Conservation (phyloP, 768 basidiomycete genomes). For the Boletus sensibilis region DNA sequence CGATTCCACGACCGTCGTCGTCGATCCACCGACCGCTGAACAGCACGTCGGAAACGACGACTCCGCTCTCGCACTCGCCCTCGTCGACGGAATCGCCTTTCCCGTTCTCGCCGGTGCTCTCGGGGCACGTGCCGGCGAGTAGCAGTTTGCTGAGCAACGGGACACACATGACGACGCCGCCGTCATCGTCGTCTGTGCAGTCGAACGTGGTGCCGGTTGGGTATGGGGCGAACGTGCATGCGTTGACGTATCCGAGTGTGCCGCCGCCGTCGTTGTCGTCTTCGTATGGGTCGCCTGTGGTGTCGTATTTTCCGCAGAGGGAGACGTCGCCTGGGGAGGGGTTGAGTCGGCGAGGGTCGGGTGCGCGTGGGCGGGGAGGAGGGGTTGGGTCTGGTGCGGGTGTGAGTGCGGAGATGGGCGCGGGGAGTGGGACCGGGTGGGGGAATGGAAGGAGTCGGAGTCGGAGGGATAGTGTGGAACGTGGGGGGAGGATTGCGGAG, state of each 20-base stretch:
- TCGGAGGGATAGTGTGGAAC: conserved; percentile 58
- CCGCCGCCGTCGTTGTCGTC: conserved; percentile 81
- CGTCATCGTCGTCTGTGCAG: conserved; percentile 47
- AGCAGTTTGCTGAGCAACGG: conserved; percentile 30
- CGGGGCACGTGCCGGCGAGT: conserved; percentile 43
- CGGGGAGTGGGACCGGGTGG: not conserved
- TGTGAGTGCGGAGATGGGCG: not conserved
- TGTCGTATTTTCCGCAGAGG: conserved; percentile 43
- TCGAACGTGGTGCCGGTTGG: not conserved
- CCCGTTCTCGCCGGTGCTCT: conserved; percentile 60
- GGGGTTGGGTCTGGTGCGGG: conserved; percentile 13
- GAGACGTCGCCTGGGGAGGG: conserved; percentile 56
- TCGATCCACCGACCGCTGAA: conserved; percentile 58
- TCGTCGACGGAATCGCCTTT: conserved; percentile 67
- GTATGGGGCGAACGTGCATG: conserved; percentile 34
- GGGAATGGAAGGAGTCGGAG: conserved; percentile 36
- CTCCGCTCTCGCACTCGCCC: conserved; percentile 64
- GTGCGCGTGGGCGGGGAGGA: conserved; percentile 34
- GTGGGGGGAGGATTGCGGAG: conserved; percentile 68
- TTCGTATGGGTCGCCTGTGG: conserved; percentile 70
- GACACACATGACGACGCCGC: conserved; percentile 73
- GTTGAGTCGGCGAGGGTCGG: conserved; percentile 52
- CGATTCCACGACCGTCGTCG: conserved; percentile 71
- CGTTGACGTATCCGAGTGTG: conserved; percentile 76
- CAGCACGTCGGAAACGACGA: conserved; percentile 49